These are phyloP conservation scores for Podaxis sp. DNA, from an alignment of 768 basidiomycete species.

Conservation along the genomic window DNA sequence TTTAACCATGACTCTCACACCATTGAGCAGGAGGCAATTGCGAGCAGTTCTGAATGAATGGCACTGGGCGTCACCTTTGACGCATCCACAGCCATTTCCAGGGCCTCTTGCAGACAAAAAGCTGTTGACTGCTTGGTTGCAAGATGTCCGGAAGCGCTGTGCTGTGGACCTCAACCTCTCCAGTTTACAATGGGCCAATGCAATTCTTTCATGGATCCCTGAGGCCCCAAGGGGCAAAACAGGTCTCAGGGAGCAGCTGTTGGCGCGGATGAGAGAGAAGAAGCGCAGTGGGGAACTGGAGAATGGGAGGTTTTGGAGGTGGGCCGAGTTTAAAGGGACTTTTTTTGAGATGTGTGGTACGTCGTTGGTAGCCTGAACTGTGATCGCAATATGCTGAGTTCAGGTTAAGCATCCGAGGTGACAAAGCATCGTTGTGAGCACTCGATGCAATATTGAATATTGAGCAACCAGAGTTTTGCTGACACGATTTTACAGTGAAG, in stretches of 20 bases:
- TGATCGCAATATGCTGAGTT: background rate
- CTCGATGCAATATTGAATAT: background rate
- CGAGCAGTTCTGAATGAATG: background rate
- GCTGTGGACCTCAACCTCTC: background rate
- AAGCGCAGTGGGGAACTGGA: background rate
- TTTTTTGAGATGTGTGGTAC: constrained; percentile 1
- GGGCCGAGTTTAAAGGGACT: background rate
- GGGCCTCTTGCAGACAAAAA: background rate
- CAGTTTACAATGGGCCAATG: background rate
- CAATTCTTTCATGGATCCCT: background rate
- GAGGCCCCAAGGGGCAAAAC: background rate
- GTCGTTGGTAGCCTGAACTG: background rate
- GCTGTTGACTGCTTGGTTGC: background rate
- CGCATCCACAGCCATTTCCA: background rate
- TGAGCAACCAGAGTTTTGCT: background rate
- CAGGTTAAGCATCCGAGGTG: background rate
- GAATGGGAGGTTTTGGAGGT: background rate
- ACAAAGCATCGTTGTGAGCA: background rate
- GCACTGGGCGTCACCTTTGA: background rate
- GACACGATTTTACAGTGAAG: background rate
- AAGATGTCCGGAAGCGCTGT: background rate
- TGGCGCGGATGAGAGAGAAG: background rate
- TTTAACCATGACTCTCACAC: background rate
- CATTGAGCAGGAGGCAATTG: background rate
- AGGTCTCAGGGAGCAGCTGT: background rate